Base-by-base conservation (phyloP, 805 yeast species). In the Pichia heedii region DNA sequence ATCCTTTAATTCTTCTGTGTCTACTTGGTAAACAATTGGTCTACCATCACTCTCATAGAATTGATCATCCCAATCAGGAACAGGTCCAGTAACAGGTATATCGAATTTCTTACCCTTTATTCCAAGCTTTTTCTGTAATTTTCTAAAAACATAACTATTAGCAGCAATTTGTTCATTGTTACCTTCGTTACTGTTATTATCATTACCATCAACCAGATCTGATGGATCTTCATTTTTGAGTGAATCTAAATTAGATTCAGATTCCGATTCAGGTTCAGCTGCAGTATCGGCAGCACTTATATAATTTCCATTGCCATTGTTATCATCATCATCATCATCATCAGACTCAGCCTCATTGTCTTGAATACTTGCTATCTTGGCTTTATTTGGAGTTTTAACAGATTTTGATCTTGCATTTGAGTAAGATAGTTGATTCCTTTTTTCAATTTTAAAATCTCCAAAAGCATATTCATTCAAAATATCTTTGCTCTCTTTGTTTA, bases 11-110 rank as follows among this genome's bases (percentile, higher is more conserved):
- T 58, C 58, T 19, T 57, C 52, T 9, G 50, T 50, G 37, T 55
- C 58, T 16, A 50, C 57, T 36, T 51, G 55, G 33, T 56, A 52
- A 22, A 51, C 47, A 13, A 53, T 36, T 22, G 47, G 50, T 33
- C 50, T 48, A 4, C 54, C 54, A 8, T 48, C 51, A 26, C 46
- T 36, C 24, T 54, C 57, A 16, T 44, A 41, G 42, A 45, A 54
- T 26, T 51, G 43, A 24, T 55, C 56, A 10, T 53, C 48, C 22
- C 42, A 37, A 26, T 49, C 50, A 3, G 50, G 39, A 33, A 54
- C 53, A 9, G 60, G 56, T 1, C 55, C 55, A 34, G 50, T 54
- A 15, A 56, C 59, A 3, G 61, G 60, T 15, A 54, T 51, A 30
- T 56, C 53, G 22, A 52, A 22, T 6, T 39, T 19, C 18, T 36